A percentile compares a stretch with the other conserved stretches of the same genome.
These are phyloP conservation scores for Aciculosporium take DNA, from an alignment of 2,329 filamentous ascomycete genomes.

Conservation along the genomic window DNA sequence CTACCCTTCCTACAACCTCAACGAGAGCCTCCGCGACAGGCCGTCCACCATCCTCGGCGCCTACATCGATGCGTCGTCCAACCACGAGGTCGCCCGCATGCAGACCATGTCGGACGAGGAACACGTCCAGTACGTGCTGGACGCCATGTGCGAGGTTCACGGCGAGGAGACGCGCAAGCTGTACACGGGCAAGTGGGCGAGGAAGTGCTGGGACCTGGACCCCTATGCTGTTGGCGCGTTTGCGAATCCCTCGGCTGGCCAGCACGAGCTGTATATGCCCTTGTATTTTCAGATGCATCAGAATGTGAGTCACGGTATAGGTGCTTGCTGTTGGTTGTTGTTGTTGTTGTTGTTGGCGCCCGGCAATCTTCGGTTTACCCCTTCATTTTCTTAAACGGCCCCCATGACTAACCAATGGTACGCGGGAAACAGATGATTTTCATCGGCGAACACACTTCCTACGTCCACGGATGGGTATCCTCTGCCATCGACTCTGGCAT, in stretches of 20 bases:
- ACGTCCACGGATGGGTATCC: slow-evolving; percentile 58
- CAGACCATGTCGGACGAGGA: slow-evolving; percentile 34
- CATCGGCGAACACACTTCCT: slow-evolving; percentile 54
- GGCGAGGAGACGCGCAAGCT: slow-evolving; percentile 43
- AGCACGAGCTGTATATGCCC: slow-evolving; percentile 56
- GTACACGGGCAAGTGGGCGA: slow-evolving; percentile 50
- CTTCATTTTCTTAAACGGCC: too few species aligned
- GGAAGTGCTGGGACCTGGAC: slow-evolving; percentile 52
- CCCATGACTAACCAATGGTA: too few species aligned
- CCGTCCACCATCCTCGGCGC: slow-evolving; percentile 48
- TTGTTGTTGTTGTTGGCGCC: too few species aligned
- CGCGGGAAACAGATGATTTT: slow-evolving; percentile 43
- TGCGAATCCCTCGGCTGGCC: slow-evolving; percentile 44
- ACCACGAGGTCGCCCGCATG: slow-evolving; percentile 25
- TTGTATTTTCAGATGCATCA: slow-evolving; percentile 57
- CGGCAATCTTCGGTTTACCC: too few species aligned
- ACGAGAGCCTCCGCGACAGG: slow-evolving; percentile 39
- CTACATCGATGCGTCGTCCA: slow-evolving; percentile 34
- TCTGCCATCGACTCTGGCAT: slow-evolving; percentile 54
- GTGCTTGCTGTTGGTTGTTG: too few species aligned
- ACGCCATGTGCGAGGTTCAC: slow-evolving; percentile 55
- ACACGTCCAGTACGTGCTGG: slow-evolving; percentile 47
- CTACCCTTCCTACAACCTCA: slow-evolving; percentile 54
- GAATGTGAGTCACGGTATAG: slow-evolving; percentile 35
- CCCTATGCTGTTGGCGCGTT: slow-evolving; percentile 48